Evolutionary conservation across 352 stramenopile genomes (phyloP).

Genomic region (Phytopythium delawarense): DNA sequence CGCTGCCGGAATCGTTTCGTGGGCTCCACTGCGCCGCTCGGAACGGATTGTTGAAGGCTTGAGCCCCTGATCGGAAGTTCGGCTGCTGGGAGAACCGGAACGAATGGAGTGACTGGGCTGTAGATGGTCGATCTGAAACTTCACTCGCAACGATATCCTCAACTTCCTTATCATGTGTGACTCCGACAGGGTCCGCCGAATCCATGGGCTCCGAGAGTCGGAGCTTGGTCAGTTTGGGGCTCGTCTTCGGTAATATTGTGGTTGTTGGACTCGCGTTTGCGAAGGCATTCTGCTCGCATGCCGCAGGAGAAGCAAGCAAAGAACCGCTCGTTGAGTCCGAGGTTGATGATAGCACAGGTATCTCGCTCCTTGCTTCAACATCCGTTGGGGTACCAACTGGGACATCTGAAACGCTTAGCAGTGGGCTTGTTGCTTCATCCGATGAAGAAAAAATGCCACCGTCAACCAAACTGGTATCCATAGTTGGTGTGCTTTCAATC

Average conservation of each 20-base stretch:
- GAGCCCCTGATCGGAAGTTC: slow-evolving; percentile 27
- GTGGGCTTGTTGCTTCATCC: no score
- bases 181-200: not conserved
- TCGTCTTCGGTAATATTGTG: not conserved
- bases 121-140: not conserved
- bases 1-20: slow-evolving; percentile 36
- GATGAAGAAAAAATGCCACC: no score
- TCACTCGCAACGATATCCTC: not conserved
- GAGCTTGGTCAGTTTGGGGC: not conserved
- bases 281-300: not conserved
- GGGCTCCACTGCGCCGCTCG: slow-evolving; percentile 35
- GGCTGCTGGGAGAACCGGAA: slow-evolving; percentile 51
- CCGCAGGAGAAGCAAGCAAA: no score
- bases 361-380: no score
- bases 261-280: not conserved
- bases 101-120: slow-evolving; percentile 4
- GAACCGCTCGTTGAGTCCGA: no score
- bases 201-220: not conserved
- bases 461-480: no score
- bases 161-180: not conserved
- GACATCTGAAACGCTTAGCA: no score
- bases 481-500: no score
- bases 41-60: slow-evolving; percentile 34
- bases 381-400: no score
- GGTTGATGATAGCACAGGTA: no score